Percentiles rank a stretch among this genome's conserved stretches.
Conservation (phyloP, 495 filamentous ascomycete species). For the Tuber brumale region DNA sequence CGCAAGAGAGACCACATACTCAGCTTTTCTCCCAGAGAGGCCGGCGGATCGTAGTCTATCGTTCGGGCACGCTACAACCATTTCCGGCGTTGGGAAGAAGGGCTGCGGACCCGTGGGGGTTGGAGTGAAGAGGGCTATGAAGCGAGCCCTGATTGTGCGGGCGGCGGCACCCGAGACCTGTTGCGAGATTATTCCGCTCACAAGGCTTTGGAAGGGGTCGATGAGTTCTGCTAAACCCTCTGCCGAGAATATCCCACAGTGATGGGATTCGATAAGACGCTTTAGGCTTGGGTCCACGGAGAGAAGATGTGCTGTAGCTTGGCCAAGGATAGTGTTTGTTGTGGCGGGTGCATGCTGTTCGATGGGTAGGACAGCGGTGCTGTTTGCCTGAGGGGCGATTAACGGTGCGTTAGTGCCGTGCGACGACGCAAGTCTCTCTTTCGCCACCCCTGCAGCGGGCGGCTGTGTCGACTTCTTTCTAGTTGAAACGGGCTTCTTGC, state of each 20-base stretch:
- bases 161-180: slow-evolving; percentile 93
- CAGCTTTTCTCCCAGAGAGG: slow-evolving; percentile 84
- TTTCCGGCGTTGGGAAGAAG: slow-evolving; percentile 67
- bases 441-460: slow-evolving; percentile 4
- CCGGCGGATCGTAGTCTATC: slow-evolving; percentile 71
- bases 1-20: slow-evolving; percentile 81
- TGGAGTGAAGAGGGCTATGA: slow-evolving; percentile 65
- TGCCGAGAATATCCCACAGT: slow-evolving; percentile 69
- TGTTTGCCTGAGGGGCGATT: slow-evolving; percentile 69
- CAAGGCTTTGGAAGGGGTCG: slow-evolving; percentile 78
- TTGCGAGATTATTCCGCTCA: slow-evolving; percentile 85
- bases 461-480: slow-evolving; percentile 8
- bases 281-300: slow-evolving; percentile 66
- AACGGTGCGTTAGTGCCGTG: slow-evolving; percentile 64
- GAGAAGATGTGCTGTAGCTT: slow-evolving; percentile 73
- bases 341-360: slow-evolving; percentile 52
- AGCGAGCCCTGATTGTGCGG: slow-evolving; percentile 75
- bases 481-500: slow-evolving; percentile 10
- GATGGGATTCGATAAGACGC: slow-evolving; percentile 65
- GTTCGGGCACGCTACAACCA: slow-evolving; percentile 58
- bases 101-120: slow-evolving; percentile 34
- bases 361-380: slow-evolving; percentile 56
- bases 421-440: slow-evolving; percentile 30
- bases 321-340: slow-evolving; percentile 65
- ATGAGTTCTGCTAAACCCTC: slow-evolving; percentile 74